phyloP scores from a whole-genome alignment of 2,329 filamentous ascomycete genomes.

The Hypoxylon sp. region DNA sequence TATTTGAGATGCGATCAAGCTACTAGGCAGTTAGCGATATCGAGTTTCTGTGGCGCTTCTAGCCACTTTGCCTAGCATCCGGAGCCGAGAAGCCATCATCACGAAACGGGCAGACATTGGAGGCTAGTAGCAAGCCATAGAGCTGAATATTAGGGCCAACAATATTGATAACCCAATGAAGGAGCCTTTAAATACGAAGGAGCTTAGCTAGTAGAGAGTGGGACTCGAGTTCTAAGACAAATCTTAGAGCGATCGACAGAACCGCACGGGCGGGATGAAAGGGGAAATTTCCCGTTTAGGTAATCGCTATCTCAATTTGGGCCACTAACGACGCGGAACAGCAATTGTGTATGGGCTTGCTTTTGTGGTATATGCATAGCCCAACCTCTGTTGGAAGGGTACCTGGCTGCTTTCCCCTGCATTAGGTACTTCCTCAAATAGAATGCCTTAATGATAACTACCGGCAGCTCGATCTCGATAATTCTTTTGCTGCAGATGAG shows the following conservation, averaged over 20 bases:
- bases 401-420: neutral
- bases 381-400: conserved; percentile 7
- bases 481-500: neutral
- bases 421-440: neutral
- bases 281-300: conserved; percentile 31
- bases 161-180: neutral
- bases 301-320: conserved; percentile 5
- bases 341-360: conserved; percentile 7
- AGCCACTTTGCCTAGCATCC: conserved; percentile 3
- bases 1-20: conserved; percentile 13
- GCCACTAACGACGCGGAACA: neutral
- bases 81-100: neutral
- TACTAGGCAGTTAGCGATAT: neutral
- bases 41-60: conserved; percentile 18
- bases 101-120: neutral
- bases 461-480: neutral
- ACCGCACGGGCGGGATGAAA: conserved; percentile 19
- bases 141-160: conserved; percentile 11
- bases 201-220: conserved; percentile 16
- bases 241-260: conserved; percentile 37
- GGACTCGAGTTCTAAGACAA: conserved; percentile 35
- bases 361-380: conserved; percentile 12
- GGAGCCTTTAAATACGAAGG: neutral
- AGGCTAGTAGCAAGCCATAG: conserved; percentile 27
- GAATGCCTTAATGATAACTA: neutral